Evolutionary conservation across 1,284 basidiomycete genomes (phyloP).

Genomic region (Irpex rosettiformis): DNA sequence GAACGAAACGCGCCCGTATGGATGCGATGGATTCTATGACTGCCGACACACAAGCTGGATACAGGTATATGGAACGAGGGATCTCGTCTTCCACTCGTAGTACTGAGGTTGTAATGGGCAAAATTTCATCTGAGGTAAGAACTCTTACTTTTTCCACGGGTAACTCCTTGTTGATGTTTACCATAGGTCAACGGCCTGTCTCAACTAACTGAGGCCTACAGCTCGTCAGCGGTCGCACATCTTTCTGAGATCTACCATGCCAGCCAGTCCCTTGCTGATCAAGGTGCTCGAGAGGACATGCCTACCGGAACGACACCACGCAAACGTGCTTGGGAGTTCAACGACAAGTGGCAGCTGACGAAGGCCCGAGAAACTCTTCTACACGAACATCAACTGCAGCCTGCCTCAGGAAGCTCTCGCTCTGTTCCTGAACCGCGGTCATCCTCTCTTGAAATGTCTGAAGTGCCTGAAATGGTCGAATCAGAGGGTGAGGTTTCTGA

Average conservation of each 20-base stretch:
- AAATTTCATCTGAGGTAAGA: conserved; percentile 49
- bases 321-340: conserved; percentile 65
- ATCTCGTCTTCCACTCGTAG: conserved; percentile 48
- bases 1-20: conserved; percentile 63
- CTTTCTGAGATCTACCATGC: conserved; percentile 48
- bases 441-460: background rate
- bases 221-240: conserved; percentile 35
- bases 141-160: background rate
- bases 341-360: conserved; percentile 68
- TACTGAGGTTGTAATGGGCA: conserved; percentile 42
- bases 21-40: conserved; percentile 52
- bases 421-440: conserved; percentile 12
- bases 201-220: conserved; percentile 38
- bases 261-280: conserved; percentile 48
- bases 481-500: conserved; percentile 13
- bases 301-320: conserved; percentile 69
- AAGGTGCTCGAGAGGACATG: conserved; percentile 58
- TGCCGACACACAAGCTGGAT: conserved; percentile 48
- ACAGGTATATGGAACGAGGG: conserved; percentile 44
- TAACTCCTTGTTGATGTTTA: conserved; percentile 1
- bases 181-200: conserved; percentile 38
- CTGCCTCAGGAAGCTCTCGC: conserved; percentile 31
- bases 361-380: conserved; percentile 56
- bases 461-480: conserved; percentile 9
- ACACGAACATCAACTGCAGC: conserved; percentile 41